phyloP scores from a whole-genome alignment of 1,284 basidiomycete genomes.

The Papiliotrema nemorosa region DNA sequence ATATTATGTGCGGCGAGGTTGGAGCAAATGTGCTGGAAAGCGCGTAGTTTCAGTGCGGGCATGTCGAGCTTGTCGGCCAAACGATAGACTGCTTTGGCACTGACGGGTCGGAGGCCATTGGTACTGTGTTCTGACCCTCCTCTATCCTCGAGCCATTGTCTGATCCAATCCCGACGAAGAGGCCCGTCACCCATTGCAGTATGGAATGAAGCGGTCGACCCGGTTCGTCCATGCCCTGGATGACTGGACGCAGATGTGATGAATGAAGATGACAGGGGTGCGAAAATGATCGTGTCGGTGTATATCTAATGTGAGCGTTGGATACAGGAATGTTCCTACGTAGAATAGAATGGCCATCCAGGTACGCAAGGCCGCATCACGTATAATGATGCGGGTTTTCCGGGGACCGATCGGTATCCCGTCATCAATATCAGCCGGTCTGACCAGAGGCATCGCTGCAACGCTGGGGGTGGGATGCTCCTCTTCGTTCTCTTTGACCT shows the following conservation, averaged over 20 bases:
- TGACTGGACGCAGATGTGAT: constrained; percentile 11
- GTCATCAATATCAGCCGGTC: neutral
- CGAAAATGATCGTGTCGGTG: constrained; percentile 77
- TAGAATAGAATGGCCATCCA: constrained; percentile 81
- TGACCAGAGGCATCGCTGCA: neutral
- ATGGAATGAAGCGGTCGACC: constrained; percentile 7
- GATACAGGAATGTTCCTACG: constrained; percentile 51
- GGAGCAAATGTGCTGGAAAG: constrained; percentile 65
- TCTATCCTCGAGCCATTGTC: constrained; percentile 35
- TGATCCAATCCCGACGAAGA: constrained; percentile 38
- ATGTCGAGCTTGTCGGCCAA: constrained; percentile 66
- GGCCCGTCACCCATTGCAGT: constrained; percentile 8
- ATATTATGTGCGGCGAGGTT: constrained; percentile 74
- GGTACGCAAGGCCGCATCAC: constrained; percentile 75
- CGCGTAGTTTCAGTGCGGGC: constrained; percentile 41
- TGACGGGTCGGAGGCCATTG: constrained; percentile 67
- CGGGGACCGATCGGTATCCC: constrained; percentile 43
- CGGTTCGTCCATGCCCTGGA: constrained; percentile 3
- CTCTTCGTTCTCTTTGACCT: neutral
- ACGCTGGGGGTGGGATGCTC: neutral
- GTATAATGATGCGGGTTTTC: constrained; percentile 63
- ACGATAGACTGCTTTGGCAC: constrained; percentile 81
- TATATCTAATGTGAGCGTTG: constrained; percentile 59
- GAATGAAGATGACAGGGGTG: constrained; percentile 67
- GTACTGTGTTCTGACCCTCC: constrained; percentile 34